Base-by-base conservation (phyloP, 345 rosid genomes). In the Salix viminalis region DNA sequence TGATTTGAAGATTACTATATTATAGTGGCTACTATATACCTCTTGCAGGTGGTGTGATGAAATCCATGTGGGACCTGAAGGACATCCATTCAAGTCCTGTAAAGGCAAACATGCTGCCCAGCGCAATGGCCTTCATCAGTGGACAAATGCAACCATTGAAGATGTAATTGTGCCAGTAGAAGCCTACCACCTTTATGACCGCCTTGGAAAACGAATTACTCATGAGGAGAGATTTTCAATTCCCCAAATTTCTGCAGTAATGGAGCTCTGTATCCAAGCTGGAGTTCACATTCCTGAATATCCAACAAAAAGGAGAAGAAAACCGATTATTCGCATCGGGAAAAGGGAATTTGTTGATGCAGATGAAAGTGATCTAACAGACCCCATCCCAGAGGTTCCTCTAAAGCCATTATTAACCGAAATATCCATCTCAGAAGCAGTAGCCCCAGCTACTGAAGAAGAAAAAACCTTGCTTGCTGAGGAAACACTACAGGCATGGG, bases 31-130 rank as follows among this genome's bases (percentile, higher is more conserved):
- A 13, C 12, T 26, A 0, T 75, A 71, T 75, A 14, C 41, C 65
- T 42, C 81, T 67, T 79, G 82, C 90, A 96, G 98, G 76, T 91
- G 86, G 87, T 96, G 99, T 69, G 82, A 82, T 77, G 99, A 96
- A 85, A 90, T 96, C 77, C 98, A 93, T 37, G 99, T 96, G 72
- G 99, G 99, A 81, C 90, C 89, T 61, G 85, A 69, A 23, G 98
- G 94, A 26, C 99, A 91, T 85, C 93, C 97, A 24, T 96, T 96
- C 89, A 96, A 89, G 85, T 90, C 99, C 42, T 95, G 99, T 82
- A 90, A 80, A 89, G 98, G 98, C 56, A 84, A 87, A 11, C 54
- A 60, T 72, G 81, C 96, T 71, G 74, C 93, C 8, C 58, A 84
- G 18, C 94, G 98, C 65, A 95, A 88, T 83, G 97, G 99, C 48